These are phyloP conservation scores for Dothideomycetes sp. DNA, from an alignment of 2,329 filamentous ascomycete species.

Conservation along the genomic window DNA sequence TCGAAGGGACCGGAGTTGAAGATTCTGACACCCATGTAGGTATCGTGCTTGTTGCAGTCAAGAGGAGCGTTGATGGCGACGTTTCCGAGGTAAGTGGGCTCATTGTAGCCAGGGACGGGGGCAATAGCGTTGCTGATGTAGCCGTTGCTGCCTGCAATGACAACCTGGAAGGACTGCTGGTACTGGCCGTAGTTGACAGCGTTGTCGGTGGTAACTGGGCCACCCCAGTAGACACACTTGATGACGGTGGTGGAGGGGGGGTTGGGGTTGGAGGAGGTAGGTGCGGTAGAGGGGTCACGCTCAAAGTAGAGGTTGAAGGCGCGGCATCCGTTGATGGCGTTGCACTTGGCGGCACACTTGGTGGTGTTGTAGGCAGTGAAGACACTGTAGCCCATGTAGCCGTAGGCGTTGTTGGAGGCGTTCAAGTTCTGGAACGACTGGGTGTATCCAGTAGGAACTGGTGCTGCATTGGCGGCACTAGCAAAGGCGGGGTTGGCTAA, in stretches of 20 bases:
- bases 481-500: conserved; percentile 11
- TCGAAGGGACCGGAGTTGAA: conserved; percentile 18
- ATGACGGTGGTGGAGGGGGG: conserved; percentile 11
- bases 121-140: conserved; percentile 17
- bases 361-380: conserved; percentile 8
- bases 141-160: conserved; percentile 22
- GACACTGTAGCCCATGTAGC: conserved; percentile 17
- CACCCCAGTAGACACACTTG: conserved; percentile 13
- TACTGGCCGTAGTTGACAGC: conserved; percentile 11
- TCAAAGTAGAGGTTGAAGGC: conserved; percentile 12
- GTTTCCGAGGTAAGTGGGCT: conserved; percentile 13
- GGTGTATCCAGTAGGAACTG: conserved; percentile 11
- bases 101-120: conserved; percentile 13
- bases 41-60: conserved; percentile 19
- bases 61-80: conserved; percentile 20
- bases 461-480: conserved; percentile 10
- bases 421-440: conserved; percentile 12
- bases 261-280: conserved; percentile 12
- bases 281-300: conserved; percentile 11
- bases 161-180: conserved; percentile 18
- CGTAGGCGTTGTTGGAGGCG: conserved; percentile 11
- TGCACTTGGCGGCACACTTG: conserved; percentile 9
- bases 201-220: conserved; percentile 9
- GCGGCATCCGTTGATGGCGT: conserved; percentile 8
- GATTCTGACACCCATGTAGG: conserved; percentile 15